Conservation (phyloP, 805 yeast genomes). For the Saccharomycopsis schoenii region DNA sequence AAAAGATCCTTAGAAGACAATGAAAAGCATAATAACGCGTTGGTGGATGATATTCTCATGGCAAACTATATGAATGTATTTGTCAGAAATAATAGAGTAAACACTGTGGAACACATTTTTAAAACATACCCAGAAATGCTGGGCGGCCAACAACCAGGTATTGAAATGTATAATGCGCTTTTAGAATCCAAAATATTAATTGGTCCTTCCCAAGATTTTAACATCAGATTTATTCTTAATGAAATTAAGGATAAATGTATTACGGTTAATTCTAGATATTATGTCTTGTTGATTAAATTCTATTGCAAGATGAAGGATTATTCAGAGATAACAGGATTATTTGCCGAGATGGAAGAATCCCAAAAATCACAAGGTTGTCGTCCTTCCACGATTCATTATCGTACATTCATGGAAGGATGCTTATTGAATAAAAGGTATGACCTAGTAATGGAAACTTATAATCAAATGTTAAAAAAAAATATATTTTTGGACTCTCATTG, state of each 20-base stretch:
- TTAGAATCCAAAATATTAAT: background rate
- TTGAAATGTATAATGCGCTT: background rate
- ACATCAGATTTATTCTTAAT: background rate
- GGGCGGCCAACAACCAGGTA: background rate
- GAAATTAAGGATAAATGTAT: background rate
- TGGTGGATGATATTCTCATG: background rate
- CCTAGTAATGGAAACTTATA: background rate
- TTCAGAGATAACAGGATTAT: background rate
- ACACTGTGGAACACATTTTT: background rate
- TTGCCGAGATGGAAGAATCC: background rate
- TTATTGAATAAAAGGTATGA: background rate
- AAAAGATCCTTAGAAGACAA: background rate
- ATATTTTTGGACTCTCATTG: background rate
- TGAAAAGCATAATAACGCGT: background rate
- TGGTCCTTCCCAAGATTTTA: background rate
- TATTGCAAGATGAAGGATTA: background rate
- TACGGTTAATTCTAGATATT: background rate
- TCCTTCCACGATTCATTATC: background rate
- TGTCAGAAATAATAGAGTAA: background rate
- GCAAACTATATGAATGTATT: background rate
- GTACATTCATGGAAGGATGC: background rate
- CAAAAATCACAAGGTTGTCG: background rate
- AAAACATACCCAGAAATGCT: background rate
- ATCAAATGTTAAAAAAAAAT: background rate
- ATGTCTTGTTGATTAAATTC: background rate